Evolutionary conservation across 768 basidiomycete species (phyloP).

Genomic region (Suillus tomentosus): DNA sequence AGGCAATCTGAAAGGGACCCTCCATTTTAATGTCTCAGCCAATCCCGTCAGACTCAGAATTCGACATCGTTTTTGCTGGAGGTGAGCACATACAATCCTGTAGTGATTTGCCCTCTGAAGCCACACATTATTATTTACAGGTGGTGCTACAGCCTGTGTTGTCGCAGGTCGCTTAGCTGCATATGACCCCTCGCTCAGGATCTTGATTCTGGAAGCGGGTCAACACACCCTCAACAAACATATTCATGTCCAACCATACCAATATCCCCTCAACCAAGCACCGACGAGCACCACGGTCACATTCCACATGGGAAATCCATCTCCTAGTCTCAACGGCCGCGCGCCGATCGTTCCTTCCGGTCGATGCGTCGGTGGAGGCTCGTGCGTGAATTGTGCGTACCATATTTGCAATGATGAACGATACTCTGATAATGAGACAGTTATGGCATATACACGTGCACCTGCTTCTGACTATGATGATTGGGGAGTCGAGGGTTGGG

Average conservation of each 20-base stretch:
- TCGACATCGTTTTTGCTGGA: no score
- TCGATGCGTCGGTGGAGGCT: slow-evolving; percentile 35
- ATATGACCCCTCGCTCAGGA: no score
- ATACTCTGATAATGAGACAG: slow-evolving; percentile 18
- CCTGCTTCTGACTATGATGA: slow-evolving; percentile 56
- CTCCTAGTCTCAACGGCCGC: slow-evolving; percentile 18
- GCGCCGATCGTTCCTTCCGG: slow-evolving; percentile 23
- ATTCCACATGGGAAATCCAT: slow-evolving; percentile 20
- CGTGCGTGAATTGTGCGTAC: slow-evolving; percentile 50
- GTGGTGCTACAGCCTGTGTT: no score
- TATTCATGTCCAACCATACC: slow-evolving; percentile 26
- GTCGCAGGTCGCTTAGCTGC: no score
- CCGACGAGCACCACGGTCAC: slow-evolving; percentile 22
- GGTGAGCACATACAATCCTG: no score
- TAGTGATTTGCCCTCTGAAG: no score
- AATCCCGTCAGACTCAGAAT: no score
- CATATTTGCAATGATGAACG: slow-evolving; percentile 7
- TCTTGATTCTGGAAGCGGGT: no score
- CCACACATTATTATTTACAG: no score
- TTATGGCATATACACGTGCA: slow-evolving; percentile 58
- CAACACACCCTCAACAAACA: slow-evolving; percentile 26
- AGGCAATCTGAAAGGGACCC: no score
- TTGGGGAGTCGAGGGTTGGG: slow-evolving; percentile 32
- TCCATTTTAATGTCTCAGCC: no score
- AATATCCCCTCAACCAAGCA: slow-evolving; percentile 19